Base-by-base conservation (phyloP, 1,284 basidiomycete species). In the Irpex sp. region DNA sequence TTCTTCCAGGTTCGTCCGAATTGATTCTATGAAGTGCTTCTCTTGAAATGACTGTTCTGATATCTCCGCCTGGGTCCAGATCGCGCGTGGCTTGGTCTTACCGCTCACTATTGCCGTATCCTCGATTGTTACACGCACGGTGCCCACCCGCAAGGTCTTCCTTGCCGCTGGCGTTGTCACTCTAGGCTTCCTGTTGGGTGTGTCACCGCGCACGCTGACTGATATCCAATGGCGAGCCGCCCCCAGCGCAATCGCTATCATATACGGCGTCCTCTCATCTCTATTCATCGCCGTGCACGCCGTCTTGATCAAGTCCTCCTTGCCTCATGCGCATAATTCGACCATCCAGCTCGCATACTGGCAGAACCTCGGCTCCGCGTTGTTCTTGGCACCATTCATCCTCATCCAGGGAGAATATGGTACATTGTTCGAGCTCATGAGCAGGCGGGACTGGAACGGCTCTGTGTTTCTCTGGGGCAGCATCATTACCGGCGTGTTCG, bases 1-100 rank as follows among this genome's bases (percentile, higher is more conserved):
- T 91, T 88, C 73, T 91, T 90, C 74, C 88, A 90, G 78, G 86
- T 85, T 49, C 36, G 37, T 57, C 49, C 39, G 33, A 5, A 37
- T 28, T 19, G 14, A 39, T 6, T 45, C 42, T 23, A 45, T 45
- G 12, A 45, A 14, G 14, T 45, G 39, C 39, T 45, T 45, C 39
- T 45, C 39, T 35, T 47, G 33, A 19, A 57, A 57, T 42, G 16
- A 19, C 33, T 16, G 12, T 35, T 12, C 33, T 57, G 56, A 57
- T 57, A 39, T 42, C 36, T 57, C 56, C 56, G 42, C 21, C 16
- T 12, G n/a, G 19, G 23, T 23, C 51, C 67, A 91, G 87, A 89
- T 93, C 68, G 90, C 90, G 1, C 78, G 90, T 63, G 90, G 90
- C 0, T 80, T 93, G 57, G 84, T 90, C 8, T 79, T 93, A 6